Evolutionary conservation across 2,329 filamentous ascomycete genomes (phyloP), one percentile per base, ranked within the genome.

Genomic region (Diaporthe amygdali): DNA sequence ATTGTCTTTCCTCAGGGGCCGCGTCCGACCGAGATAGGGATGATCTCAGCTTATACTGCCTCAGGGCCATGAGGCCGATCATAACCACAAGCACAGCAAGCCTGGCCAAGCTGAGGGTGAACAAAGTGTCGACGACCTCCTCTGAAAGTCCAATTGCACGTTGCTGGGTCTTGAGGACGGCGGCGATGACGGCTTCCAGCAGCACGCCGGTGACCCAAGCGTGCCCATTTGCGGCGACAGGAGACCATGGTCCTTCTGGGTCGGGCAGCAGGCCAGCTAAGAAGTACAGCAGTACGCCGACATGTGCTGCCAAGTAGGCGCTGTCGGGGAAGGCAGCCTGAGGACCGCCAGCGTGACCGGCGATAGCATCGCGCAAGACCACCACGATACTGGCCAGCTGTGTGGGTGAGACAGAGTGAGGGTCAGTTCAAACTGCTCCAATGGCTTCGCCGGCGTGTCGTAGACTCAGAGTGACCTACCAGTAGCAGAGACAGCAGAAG

Each of bases 231-330:
- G 83, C 74, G 22, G 77, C 72, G 12, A 76, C 77, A 1, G 83
- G 83, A 5, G 80, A 78, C 83, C 83, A 85, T 8, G 83, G 83
- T 1, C 83, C 83, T 73, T 84, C 83, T 1, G 83, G 83, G 47
- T 85, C 81, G 3, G 83, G 83, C 8, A 85, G 77, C 63, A 85
- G 74, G 3, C 83, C 83, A 27, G 81, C 81, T 4, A 84, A 71
- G 55, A 82, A 84, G 72, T 83, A 85, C 4, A 85, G 79, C 5
- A 84, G 52, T 5, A 83, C 82, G 9, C 78, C 82, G 17, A 82
- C 81, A 61, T 83, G 77, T 3, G 83, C 82, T 7, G 83, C 71
- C 71, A 84, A 68, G 72, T 82, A 85, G 15, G 83, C 81, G 74
- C 81, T 84, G 71, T 81, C 82, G 4, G 81, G 78, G 66, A 84